Evolutionary conservation across 169 alveolate species (phyloP).

Genomic region (Plasmodium cynomolgi): DNA sequence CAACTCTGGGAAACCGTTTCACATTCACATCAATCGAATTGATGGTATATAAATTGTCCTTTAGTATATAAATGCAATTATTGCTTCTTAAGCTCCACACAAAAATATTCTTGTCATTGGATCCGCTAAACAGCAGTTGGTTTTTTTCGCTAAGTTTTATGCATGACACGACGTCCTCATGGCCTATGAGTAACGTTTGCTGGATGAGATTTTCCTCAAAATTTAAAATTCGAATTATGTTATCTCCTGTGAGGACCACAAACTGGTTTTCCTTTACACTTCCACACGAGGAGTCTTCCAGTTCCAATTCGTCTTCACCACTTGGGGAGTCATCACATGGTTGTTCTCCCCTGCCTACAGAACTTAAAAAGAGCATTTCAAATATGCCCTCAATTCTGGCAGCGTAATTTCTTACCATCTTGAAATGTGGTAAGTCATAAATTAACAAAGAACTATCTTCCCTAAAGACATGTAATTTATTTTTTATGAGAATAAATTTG

Average conservation of each 20-base stretch:
- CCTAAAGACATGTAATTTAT: constrained; percentile 48
- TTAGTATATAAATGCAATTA: constrained; percentile 37
- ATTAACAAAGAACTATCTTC: constrained; percentile 70
- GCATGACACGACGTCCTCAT: constrained; percentile 70
- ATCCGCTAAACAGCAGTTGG: constrained; percentile 61
- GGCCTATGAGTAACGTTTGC: constrained; percentile 64
- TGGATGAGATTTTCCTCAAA: constrained; percentile 42
- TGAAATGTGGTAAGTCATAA: constrained; percentile 38
- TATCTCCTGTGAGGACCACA: constrained; percentile 57
- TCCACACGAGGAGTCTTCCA: not conserved
- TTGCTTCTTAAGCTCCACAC: constrained; percentile 60
- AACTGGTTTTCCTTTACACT: not conserved
- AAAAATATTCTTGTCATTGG: constrained; percentile 71
- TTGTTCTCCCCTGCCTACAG: not conserved
- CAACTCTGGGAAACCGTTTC: constrained; percentile 21
- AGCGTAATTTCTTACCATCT: constrained; percentile 22
- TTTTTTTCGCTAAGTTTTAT: constrained; percentile 47
- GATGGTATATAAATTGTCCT: constrained; percentile 67
- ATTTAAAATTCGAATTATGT: constrained; percentile 52
- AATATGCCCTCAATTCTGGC: constrained; percentile 70
- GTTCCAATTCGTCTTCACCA: constrained; percentile 12
- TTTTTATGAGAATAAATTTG: constrained; percentile 61
- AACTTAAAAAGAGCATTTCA: constrained; percentile 54
- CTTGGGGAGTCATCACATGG: not conserved
- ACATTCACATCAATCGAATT: constrained; percentile 68